These are phyloP conservation scores for Aspergillus fumigatus DNA, from an alignment of 2,329 filamentous ascomycete genomes.

Conservation along the genomic window DNA sequence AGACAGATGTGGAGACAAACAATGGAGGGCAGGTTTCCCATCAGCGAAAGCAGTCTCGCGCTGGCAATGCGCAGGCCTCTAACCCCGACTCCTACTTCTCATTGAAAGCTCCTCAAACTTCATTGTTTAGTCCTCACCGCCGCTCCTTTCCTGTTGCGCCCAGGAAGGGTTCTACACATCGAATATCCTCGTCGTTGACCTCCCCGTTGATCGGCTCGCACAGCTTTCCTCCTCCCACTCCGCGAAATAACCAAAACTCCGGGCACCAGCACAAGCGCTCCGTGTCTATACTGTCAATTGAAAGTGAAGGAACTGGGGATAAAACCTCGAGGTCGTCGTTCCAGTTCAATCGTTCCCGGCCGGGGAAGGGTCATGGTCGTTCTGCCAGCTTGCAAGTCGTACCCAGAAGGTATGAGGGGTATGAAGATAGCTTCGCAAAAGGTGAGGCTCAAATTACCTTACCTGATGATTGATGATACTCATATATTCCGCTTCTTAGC, in stretches of 20 bases:
- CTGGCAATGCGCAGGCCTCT: constrained; percentile 25
- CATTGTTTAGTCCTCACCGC: constrained; percentile 33
- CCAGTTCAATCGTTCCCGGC: constrained; percentile 45
- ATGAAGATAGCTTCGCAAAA: constrained; percentile 37
- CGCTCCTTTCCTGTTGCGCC: constrained; percentile 33
- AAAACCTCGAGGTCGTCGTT: constrained; percentile 27
- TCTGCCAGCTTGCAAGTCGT: constrained; percentile 78
- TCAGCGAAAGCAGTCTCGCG: constrained; percentile 35
- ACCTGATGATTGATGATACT: background rate
- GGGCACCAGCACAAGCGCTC: constrained; percentile 68
- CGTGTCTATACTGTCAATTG: constrained; percentile 76
- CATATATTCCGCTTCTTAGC: constrained; percentile 14
- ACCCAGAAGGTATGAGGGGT: constrained; percentile 44
- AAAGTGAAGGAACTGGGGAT: constrained; percentile 43
- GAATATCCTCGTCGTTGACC: constrained; percentile 38
- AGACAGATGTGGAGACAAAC: constrained; percentile 33
- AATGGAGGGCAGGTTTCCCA: constrained; percentile 27
- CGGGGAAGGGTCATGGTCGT: constrained; percentile 63
- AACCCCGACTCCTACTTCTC: constrained; percentile 37
- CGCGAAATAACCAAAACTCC: constrained; percentile 27
- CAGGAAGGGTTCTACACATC: constrained; percentile 33
- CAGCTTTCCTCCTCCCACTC: constrained; percentile 39
- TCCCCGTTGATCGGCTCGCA: constrained; percentile 36
- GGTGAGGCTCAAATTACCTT: constrained; percentile 24
- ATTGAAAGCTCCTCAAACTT: constrained; percentile 33